Base-by-base conservation (phyloP, 2,329 filamentous ascomycete species). In the Trichoderma aggressivum region DNA sequence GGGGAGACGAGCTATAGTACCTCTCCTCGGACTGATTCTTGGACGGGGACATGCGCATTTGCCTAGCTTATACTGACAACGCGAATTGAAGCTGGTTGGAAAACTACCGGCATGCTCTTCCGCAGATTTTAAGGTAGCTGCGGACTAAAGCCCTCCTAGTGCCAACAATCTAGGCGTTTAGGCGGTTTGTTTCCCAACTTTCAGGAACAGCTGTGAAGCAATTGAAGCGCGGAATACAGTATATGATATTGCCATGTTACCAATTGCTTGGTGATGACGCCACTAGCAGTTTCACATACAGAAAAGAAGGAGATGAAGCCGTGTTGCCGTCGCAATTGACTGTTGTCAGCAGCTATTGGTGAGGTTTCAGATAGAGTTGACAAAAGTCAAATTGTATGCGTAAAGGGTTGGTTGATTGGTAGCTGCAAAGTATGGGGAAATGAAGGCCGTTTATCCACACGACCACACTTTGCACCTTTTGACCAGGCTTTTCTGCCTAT, bases 361-460 rank as follows among this genome's bases (percentile, higher is more conserved):
- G 6, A 63, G 18, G 65, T 68, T 68, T 68, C 65, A 68, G 36
- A 68, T 60, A 60, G 26, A 68, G 65, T 68, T 34, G 65, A 24
- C 12, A 11, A 43, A 24, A 43, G 50, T 14, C n/a, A n/a, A 39
- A 58, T 4, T n/a, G 34, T 8, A 18, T 34, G 24, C 55, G 53
- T 3, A 12, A n/a, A 14, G 24, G 50, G 32, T 26, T 58, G 34
- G 64, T 32, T 64, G 24, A 67, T 47, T 28, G 34, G 53, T 26
- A 21, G n/a, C 24, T 6, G 2, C 6, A 18, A 32, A 18, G 56
- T 10, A 3, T 12, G 21, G 36, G 26, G 58, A 60, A 60, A 26
- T 47, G 36, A 68, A 68, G 36, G 34, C 18, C 55, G 30, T 32
- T 18, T 59, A 66, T 53, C 63, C 63, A 56, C 63, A 58, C 63